Evolutionary conservation across 2,329 filamentous ascomycete genomes (phyloP).

Genomic region (Cladosporium colombiae): DNA sequence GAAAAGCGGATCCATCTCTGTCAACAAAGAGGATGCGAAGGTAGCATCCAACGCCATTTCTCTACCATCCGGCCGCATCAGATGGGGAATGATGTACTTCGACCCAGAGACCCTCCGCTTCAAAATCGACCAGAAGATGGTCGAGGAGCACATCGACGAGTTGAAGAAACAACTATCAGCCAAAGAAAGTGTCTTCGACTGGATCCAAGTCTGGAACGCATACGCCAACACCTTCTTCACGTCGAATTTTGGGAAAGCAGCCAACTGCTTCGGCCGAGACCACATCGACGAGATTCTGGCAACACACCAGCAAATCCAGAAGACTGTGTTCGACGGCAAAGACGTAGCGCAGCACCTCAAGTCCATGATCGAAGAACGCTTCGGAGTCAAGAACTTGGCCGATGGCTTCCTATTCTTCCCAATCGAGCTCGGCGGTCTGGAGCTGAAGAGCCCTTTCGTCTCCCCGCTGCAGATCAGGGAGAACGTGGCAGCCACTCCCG

Average conservation of each 20-base stretch:
- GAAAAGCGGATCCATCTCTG: conserved; percentile 3
- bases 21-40: background rate
- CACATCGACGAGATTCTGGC: conserved; percentile 57
- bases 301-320: conserved; percentile 53
- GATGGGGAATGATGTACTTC: conserved; percentile 62
- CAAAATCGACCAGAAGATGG: conserved; percentile 59
- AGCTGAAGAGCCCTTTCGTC: conserved; percentile 54
- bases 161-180: conserved; percentile 59
- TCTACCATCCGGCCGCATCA: conserved; percentile 56
- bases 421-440: conserved; percentile 53
- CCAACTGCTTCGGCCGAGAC: conserved; percentile 54
- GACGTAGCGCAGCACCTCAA: conserved; percentile 43
- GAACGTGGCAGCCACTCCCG: conserved; percentile 46
- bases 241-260: conserved; percentile 55
- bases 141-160: conserved; percentile 61
- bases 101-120: conserved; percentile 57
- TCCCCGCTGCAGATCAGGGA: conserved; percentile 50
- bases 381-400: conserved; percentile 50
- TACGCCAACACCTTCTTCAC: conserved; percentile 56
- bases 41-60: conserved; percentile 27
- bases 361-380: conserved; percentile 53
- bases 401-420: conserved; percentile 58
- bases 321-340: conserved; percentile 45
- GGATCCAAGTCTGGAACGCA: conserved; percentile 59
- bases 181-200: conserved; percentile 58